Base-by-base conservation (phyloP, 306 rosid species). In the Bauhinia variegata region DNA sequence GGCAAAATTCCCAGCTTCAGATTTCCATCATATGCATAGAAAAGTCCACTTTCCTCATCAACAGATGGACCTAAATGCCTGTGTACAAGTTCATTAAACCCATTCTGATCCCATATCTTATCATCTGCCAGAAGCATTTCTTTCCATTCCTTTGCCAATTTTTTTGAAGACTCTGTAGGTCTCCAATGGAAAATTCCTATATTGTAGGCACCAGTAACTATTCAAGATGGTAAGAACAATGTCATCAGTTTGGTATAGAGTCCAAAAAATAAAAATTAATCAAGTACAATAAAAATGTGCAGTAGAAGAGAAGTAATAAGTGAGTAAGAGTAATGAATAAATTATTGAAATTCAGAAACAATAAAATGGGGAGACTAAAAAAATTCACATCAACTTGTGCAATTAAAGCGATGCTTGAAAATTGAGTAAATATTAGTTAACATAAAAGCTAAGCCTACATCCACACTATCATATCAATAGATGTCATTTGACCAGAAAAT, bases 181-280 rank as follows among this genome's bases (percentile, higher is more conserved):
- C 96, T 70, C 98, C 98, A 89, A 76, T 92, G 98, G 68, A 92
- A 92, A 73, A 92, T 92, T 77, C 98, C 98, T 51, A 92, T 89
- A 57, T 92, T 92, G 86, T 80, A 92, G 68, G 98, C 96, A 17
- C 83, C 98, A 74, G 74, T 72, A 71, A 79, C 98, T 92, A 82
- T 68, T 64, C 51, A 36, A 65, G 68, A 13, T 33, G 73, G 74
- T 14, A 49, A 49, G 63, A 32, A 49, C 12, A 37, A 54, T 46
- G 58, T 48, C 30, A 28, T 57, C 50, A 79, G 74, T 42, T 34
- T 30, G 59, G 72, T 37, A 34, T 49, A 52, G 3, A 16, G 46
- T 63, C 62, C 32, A 53, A 55, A 33, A 48, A 59, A 53, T 57
- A 64, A 44, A 18, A 44, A 52, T 50, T 64, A 8, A 68, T 38